A percentile compares a stretch with the other conserved stretches of the same genome.
These are phyloP conservation scores for Aspergillus sp. DNA, from an alignment of 2,329 filamentous ascomycete genomes.

Conservation along the genomic window DNA sequence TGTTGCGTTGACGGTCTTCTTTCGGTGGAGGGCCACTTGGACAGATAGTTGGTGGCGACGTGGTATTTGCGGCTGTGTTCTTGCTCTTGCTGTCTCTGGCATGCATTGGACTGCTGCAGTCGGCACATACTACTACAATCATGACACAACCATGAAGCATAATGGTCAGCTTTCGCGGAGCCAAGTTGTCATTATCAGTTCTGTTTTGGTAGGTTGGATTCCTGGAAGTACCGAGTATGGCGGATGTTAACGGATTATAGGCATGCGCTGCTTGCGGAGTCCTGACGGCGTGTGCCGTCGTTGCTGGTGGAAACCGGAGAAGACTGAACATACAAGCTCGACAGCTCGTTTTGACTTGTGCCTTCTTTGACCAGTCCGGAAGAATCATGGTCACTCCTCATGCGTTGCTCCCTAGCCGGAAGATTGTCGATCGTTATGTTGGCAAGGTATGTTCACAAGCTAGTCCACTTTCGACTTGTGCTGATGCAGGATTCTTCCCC, in stretches of 20 bases:
- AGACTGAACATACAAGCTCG: conserved; percentile 62
- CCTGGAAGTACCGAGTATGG: neutral
- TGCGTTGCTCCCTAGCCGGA: conserved; percentile 52
- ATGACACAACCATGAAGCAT: conserved; percentile 45
- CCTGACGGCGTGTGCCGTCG: conserved; percentile 58
- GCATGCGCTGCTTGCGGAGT: conserved; percentile 64
- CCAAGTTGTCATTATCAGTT: conserved; percentile 72
- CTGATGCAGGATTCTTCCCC: neutral
- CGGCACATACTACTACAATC: conserved; percentile 68
- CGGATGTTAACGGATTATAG: conserved; percentile 39
- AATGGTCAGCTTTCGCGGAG: conserved; percentile 57
- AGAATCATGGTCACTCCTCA: conserved; percentile 51
- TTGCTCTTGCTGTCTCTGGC: conserved; percentile 74
- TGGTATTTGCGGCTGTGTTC: conserved; percentile 63
- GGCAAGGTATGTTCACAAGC: conserved; percentile 54
- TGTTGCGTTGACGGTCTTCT: conserved; percentile 72
- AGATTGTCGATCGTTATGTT: conserved; percentile 77
- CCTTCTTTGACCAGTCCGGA: conserved; percentile 47
- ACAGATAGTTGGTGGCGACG: conserved; percentile 78
- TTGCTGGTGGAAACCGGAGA: conserved; percentile 56
- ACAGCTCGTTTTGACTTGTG: conserved; percentile 56
- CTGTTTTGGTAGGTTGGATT: conserved; percentile 60
- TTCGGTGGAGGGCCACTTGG: conserved; percentile 74
- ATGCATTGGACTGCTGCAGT: conserved; percentile 84
- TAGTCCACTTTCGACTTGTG: neutral